Base-by-base conservation (phyloP, 1,284 basidiomycete genomes). In the Ceratobasidium sp. region DNA sequence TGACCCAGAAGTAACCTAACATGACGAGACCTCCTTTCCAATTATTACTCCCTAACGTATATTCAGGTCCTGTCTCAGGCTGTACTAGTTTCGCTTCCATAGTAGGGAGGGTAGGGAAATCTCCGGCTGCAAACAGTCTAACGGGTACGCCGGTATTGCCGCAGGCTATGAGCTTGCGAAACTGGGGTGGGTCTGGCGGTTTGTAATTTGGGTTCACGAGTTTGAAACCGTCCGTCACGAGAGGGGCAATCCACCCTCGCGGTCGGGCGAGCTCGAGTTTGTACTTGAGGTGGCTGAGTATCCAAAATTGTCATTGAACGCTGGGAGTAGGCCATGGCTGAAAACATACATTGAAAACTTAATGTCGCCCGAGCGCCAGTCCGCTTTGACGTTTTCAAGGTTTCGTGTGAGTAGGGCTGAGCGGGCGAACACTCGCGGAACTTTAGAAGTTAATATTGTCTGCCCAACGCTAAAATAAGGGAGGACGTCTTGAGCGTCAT, bases 401-500 rank as follows among this genome's bases (percentile, higher is more conserved):
- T 62, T 73, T 48, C 31, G 62, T 17, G 45, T 73, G 24, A 73
- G 48, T 15, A 73, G 36, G 0, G 62, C 59, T 17, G n/a, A 73
- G 9, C 69, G 69, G 44, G 69, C 69, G 31, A 45, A 73, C 57
- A 36, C 47, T n/a, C n/a, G n/a, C n/a, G 69, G 69, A 51, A 62
- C 33, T 27, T 72, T 72, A n/a, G 69, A 60, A 3, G 69, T 62
- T n/a, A 72, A 56, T 14, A 72, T 60, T 11, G 69, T 72, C 51
- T 72, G 69, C 17, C n/a, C n/a, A n/a, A n/a, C n/a, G n/a, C n/a
- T n/a, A n/a, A n/a, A n/a, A n/a, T n/a, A n/a, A n/a, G n/a, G n/a
- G n/a, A n/a, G n/a, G 22, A 56, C 69, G 27, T 72, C 69, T 51
- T 72, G 69, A 17, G 69, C 69, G 33, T 72, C 69, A 15, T 72